Percentiles rank a stretch among this genome's conserved stretches.
Conservation (phyloP, 805 yeast genomes). For the Suhomyces sp. region DNA sequence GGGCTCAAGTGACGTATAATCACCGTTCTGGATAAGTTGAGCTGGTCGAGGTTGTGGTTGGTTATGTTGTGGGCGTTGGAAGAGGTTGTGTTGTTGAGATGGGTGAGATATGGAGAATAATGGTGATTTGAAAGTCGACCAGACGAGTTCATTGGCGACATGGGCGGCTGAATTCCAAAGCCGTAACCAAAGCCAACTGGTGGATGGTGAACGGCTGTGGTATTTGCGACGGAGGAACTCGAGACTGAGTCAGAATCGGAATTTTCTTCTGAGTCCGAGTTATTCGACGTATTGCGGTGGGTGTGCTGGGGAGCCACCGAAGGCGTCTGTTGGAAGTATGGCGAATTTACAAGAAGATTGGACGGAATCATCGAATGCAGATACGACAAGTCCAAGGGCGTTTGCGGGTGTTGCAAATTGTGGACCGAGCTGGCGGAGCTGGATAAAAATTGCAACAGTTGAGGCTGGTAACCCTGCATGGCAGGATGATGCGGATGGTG, state of each 20-base stretch:
- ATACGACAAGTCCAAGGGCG: conserved; percentile 60
- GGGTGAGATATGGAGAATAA: conserved; percentile 6
- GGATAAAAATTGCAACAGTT: background rate
- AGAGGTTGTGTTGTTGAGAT: conserved; percentile 9
- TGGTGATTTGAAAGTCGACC: background rate
- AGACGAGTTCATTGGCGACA: conserved; percentile 6
- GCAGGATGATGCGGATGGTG: background rate
- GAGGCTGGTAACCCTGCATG: conserved; percentile 1
- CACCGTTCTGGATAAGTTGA: conserved; percentile 37
- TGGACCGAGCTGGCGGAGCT: conserved; percentile 1
- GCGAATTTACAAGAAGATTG: conserved; percentile 58
- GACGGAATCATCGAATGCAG: conserved; percentile 63
- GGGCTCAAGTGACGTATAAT: conserved; percentile 28
- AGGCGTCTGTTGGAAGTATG: conserved; percentile 42
- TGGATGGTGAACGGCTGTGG: background rate
- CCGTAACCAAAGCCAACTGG: conserved; percentile 13
- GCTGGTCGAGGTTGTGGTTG: conserved; percentile 27
- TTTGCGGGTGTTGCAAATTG: conserved; percentile 13
- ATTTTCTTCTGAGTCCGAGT: background rate
- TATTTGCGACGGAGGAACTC: background rate
- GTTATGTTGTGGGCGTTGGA: conserved; percentile 7
- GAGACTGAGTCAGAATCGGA: background rate
- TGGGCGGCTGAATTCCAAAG: conserved; percentile 6
- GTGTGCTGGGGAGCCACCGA: background rate
- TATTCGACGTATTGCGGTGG: background rate